Conservation (phyloP, 805 yeast species). For the Sugiyamaella smithiae region DNA sequence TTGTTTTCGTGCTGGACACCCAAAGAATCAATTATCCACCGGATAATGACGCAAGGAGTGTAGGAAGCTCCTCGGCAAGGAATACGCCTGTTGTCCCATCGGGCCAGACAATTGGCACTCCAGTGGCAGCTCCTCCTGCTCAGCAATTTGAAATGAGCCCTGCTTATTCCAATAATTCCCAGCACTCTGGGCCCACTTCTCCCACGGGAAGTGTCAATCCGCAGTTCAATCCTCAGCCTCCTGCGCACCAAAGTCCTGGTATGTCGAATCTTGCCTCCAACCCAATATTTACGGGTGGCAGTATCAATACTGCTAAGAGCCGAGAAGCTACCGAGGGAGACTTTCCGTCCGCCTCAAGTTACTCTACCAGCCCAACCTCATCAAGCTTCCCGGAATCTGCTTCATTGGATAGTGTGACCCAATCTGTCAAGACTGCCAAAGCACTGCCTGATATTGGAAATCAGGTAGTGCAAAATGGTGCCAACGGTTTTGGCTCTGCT, state of each 20-base stretch:
- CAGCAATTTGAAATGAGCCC: slow-evolving; percentile 1
- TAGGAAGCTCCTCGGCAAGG: neutral
- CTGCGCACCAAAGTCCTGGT: neutral
- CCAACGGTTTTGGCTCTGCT: no score
- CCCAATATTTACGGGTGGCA: neutral
- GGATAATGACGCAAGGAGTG: slow-evolving; percentile 23
- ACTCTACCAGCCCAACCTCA: slow-evolving; percentile 1
- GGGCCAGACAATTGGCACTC: neutral
- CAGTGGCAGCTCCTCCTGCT: neutral
- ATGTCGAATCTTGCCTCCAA: neutral
- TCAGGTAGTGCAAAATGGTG: no score
- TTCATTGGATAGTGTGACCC: neutral
- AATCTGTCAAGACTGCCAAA: neutral
- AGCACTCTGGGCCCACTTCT: neutral
- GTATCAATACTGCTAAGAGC: neutral
- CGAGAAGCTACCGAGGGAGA: neutral
- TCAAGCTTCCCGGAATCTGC: neutral
- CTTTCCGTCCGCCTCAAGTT: neutral
- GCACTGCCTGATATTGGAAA: no score
- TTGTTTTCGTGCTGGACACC: slow-evolving; percentile 61
- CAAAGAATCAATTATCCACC: slow-evolving; percentile 42
- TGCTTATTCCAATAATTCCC: neutral
- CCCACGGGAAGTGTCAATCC: neutral
- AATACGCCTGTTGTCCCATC: neutral
- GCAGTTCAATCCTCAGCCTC: neutral